Percentiles rank a stretch among this genome's conserved stretches.
These are phyloP conservation scores for Phialocephala sp. DNA, from an alignment of 2,329 filamentous ascomycete species.

Conservation along the genomic window DNA sequence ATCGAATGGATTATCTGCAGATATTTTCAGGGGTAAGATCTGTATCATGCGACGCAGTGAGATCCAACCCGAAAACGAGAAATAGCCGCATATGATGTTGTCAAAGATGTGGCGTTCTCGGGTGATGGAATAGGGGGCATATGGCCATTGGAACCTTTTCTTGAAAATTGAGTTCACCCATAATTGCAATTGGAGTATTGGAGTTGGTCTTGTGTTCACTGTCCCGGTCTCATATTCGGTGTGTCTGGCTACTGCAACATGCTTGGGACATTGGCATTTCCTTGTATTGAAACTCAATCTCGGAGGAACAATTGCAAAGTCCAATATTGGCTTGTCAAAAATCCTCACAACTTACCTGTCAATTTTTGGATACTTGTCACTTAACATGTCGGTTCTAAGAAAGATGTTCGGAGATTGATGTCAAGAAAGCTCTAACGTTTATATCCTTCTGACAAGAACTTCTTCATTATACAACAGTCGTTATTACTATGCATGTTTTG, in stretches of 20 bases:
- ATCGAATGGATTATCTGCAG: neutral
- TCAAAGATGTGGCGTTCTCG: neutral
- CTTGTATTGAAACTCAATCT: neutral
- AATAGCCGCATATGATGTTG: neutral
- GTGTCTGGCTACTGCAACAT: neutral
- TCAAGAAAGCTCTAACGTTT: neutral
- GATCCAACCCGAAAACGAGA: slow-evolving; percentile 8
- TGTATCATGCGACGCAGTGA: neutral
- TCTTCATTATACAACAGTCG: slow-evolving; percentile 1
- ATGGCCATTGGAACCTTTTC: neutral
- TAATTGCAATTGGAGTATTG: neutral
- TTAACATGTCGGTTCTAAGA: neutral
- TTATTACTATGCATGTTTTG: slow-evolving; percentile 1
- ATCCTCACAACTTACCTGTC: neutral
- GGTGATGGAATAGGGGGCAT: slow-evolving; percentile 8
- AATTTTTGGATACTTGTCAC: neutral
- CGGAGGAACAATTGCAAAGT: neutral
- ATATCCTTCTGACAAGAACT: neutral
- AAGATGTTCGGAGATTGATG: neutral
- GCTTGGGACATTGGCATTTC: neutral
- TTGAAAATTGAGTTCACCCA: neutral
- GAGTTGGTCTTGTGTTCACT: too few species aligned
- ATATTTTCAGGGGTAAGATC: slow-evolving; percentile 7
- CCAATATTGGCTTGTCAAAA: neutral
- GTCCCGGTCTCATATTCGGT: neutral